phyloP scores from a whole-genome alignment of 176 grass and related monocot genomes.

The Musa troglodytarum region DNA sequence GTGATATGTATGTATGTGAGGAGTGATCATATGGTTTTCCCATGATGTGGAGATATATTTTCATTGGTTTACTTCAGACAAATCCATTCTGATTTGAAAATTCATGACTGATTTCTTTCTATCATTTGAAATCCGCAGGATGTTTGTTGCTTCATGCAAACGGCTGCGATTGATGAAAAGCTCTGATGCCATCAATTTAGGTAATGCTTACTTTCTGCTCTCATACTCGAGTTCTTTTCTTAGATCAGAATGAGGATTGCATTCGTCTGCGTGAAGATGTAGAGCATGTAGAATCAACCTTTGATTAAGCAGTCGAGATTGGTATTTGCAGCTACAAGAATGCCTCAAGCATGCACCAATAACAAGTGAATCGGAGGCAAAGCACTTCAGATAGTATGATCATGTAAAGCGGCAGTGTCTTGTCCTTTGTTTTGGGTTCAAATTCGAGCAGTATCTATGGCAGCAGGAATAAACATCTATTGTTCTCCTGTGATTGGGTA shows the following conservation, averaged over 20 bases:
- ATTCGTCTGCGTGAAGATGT: background rate
- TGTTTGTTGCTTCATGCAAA: conserved; percentile 19
- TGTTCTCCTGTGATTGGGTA: too few relatives aligned
- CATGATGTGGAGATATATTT: too few relatives aligned
- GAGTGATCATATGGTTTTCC: too few relatives aligned
- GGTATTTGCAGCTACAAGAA: background rate
- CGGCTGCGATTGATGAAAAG: conserved; percentile 13
- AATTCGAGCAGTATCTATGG: background rate
- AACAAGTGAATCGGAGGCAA: background rate
- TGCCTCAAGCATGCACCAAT: background rate
- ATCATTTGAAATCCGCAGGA: background rate
- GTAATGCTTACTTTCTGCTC: background rate
- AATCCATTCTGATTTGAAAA: too few relatives aligned
- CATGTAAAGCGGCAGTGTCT: background rate
- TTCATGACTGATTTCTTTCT: too few relatives aligned
- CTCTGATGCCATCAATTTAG: conserved; percentile 11
- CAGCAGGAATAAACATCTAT: too few relatives aligned
- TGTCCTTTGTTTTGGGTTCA: background rate
- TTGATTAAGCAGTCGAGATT: background rate
- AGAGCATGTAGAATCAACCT: background rate
- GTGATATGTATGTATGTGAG: too few relatives aligned
- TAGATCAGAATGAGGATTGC: background rate
- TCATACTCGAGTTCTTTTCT: background rate
- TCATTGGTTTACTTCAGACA: too few relatives aligned
- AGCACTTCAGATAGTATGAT: background rate